A percentile compares a stretch with the other conserved stretches of the same genome.
These are phyloP conservation scores for Talaromyces borbonicus DNA, from an alignment of 495 filamentous ascomycete genomes.

Conservation along the genomic window DNA sequence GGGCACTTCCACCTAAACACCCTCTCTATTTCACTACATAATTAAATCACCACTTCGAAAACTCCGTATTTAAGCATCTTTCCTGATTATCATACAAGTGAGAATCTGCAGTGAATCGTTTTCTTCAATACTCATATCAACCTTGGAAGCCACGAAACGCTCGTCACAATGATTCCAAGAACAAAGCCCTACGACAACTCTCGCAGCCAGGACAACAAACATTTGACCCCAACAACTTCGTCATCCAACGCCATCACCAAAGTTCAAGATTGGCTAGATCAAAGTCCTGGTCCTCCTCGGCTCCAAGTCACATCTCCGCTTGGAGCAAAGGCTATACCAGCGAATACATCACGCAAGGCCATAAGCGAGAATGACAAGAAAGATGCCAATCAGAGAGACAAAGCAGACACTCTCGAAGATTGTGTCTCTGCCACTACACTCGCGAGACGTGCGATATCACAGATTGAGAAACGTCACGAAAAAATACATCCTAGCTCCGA, in stretches of 20 bases:
- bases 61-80: too few relatives aligned
- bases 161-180: background rate
- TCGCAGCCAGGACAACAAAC: background rate
- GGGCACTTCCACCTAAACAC: too few relatives aligned
- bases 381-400: background rate
- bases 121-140: too few relatives aligned
- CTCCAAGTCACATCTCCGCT: background rate
- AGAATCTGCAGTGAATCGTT: too few relatives aligned
- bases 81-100: too few relatives aligned
- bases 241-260: background rate
- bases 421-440: background rate
- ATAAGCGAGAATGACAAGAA: background rate
- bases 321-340: background rate
- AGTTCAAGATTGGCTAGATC: background rate
- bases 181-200: background rate
- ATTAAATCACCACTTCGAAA: too few relatives aligned
- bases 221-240: background rate
- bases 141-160: too few relatives aligned
- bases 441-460: too few relatives aligned
- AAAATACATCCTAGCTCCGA: background rate
- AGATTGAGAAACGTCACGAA: too few relatives aligned
- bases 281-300: background rate
- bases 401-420: background rate
- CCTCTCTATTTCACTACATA: too few relatives aligned
- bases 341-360: background rate